phyloP scores from a whole-genome alignment of 2,329 filamentous ascomycete species.

The Pyrenochaeta sp. region DNA sequence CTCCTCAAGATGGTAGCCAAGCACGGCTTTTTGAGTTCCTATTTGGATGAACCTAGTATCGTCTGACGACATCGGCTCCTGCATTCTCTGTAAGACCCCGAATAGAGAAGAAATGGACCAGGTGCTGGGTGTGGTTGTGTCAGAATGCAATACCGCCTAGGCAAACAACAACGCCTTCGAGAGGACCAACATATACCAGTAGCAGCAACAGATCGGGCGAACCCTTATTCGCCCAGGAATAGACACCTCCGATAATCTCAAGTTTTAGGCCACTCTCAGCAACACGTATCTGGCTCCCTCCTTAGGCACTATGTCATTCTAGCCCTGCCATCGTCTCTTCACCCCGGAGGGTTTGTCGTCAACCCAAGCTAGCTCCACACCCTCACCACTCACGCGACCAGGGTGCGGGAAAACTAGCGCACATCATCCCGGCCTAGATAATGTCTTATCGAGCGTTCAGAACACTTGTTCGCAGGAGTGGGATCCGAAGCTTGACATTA shows the following conservation, averaged over 20 bases:
- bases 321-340: neutral
- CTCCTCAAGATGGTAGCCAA: neutral
- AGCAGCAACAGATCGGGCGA: neutral
- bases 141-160: neutral
- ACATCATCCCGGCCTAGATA: slow-evolving; percentile 3
- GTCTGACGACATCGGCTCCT: neutral
- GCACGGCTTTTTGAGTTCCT: neutral
- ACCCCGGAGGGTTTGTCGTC: neutral
- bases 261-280: neutral
- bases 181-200: neutral
- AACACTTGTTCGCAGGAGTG: slow-evolving; percentile 1
- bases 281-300: neutral
- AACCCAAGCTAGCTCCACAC: neutral
- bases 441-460: slow-evolving; percentile 3
- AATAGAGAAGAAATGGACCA: too few species aligned
- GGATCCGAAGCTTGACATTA: slow-evolving; percentile 4
- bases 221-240: neutral
- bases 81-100: neutral
- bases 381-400: neutral
- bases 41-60: neutral
- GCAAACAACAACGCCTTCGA: neutral
- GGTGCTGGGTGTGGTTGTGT: too few species aligned
- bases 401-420: slow-evolving; percentile 1
- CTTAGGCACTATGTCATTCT: neutral
- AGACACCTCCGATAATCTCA: neutral